Conservation (phyloP, 2,329 filamentous ascomycete genomes). For the Blastomyces gilchristii region DNA sequence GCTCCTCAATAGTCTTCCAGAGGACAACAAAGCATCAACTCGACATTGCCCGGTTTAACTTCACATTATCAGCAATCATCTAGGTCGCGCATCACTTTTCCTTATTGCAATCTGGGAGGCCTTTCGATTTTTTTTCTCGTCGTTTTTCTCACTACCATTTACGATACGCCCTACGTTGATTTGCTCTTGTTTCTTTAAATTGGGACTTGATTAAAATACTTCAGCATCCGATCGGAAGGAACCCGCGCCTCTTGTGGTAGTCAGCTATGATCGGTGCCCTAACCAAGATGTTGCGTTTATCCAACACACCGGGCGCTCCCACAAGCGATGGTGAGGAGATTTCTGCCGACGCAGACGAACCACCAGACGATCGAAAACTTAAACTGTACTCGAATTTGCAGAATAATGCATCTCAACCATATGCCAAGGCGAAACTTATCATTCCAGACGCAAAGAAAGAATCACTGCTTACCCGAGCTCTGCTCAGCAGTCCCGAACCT, state of each 20-base stretch:
- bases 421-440: conserved; percentile 39
- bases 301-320: conserved; percentile 30
- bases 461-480: conserved; percentile 78
- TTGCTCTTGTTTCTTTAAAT: background rate
- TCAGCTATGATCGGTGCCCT: conserved; percentile 9
- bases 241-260: background rate
- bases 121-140: background rate
- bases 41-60: background rate
- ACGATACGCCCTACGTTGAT: background rate
- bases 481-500: conserved; percentile 56
- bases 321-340: conserved; percentile 50
- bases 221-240: background rate
- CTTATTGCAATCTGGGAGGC: background rate
- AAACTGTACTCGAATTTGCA: conserved; percentile 13
- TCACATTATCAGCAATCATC: background rate
- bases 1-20: conserved; percentile 10
- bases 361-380: conserved; percentile 51
- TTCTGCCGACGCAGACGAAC: conserved; percentile 72
- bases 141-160: background rate
- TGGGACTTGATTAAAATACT: background rate
- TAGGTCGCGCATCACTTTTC: background rate
- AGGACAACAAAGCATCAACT: background rate
- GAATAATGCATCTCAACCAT: conserved; percentile 26
- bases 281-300: conserved; percentile 35
- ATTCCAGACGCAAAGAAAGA: conserved; percentile 51